Evolutionary conservation across 1,284 basidiomycete genomes (phyloP).

Genomic region (Microbotryum violaceum): DNA sequence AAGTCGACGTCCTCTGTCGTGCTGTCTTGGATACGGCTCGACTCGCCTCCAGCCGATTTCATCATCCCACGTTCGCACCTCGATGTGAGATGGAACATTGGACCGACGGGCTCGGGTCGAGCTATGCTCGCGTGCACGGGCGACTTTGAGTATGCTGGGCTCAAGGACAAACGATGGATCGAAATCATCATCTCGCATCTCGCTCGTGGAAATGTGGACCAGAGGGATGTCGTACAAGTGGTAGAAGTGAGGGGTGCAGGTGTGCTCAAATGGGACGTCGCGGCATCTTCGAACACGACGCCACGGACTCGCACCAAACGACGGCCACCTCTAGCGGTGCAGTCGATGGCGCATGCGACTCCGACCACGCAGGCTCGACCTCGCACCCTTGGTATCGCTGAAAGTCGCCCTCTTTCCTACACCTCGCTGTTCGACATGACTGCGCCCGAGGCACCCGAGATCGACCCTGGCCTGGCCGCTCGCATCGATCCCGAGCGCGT

Average conservation of each 20-base stretch:
- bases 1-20: slow-evolving; percentile 1
- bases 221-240: background rate
- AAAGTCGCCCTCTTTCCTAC: slow-evolving; percentile 9
- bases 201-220: background rate
- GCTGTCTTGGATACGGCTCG: slow-evolving; percentile 11
- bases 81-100: slow-evolving; percentile 7
- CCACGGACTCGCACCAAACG: too few species aligned
- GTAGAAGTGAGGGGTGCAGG: too few species aligned
- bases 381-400: background rate
- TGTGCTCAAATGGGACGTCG: too few species aligned
- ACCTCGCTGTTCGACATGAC: slow-evolving; percentile 24
- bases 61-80: background rate
- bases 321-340: too few species aligned
- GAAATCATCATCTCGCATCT: background rate
- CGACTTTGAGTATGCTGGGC: slow-evolving; percentile 3
- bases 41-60: background rate
- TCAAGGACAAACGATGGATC: slow-evolving; percentile 16
- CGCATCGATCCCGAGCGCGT: background rate
- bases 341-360: too few species aligned
- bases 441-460: slow-evolving; percentile 10
- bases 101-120: background rate
- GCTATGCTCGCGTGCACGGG: slow-evolving; percentile 2
- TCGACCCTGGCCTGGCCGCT: slow-evolving; percentile 3
- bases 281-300: too few species aligned
- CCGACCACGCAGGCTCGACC: too few species aligned